Evolutionary conservation across 352 stramenopile species (phyloP).

Genomic region (Globisporangium cederbergense): DNA sequence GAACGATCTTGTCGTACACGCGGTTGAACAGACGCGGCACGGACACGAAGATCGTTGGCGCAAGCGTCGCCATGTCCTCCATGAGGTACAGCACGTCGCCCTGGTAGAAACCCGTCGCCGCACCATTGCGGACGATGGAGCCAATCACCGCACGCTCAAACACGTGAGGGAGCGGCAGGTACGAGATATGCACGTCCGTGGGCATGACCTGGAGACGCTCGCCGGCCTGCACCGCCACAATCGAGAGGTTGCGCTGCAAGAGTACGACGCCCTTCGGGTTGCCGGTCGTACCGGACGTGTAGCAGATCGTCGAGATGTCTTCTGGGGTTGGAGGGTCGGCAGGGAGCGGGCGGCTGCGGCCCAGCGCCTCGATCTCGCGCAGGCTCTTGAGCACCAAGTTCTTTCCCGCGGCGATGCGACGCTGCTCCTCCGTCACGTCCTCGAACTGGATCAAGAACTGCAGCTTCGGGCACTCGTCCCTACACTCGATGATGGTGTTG

Average conservation of each 20-base stretch:
- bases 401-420: conserved; percentile 18
- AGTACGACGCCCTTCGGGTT: conserved; percentile 96
- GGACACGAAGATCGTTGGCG: conserved; percentile 91
- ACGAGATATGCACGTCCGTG: conserved; percentile 92
- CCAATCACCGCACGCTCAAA: conserved; percentile 93
- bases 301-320: conserved; percentile 94
- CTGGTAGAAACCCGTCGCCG: conserved; percentile 71
- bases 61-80: conserved; percentile 92
- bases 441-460: conserved; percentile 62
- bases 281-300: conserved; percentile 95
- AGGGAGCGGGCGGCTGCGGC: conserved; percentile 33
- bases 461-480: conserved; percentile 40
- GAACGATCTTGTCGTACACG: conserved; percentile 95
- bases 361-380: conserved; percentile 34
- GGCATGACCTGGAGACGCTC: conserved; percentile 30
- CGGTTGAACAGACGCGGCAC: conserved; percentile 96
- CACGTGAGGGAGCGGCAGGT: conserved; percentile 96
- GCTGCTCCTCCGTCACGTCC: conserved; percentile 34
- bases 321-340: conserved; percentile 46
- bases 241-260: conserved; percentile 79
- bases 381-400: conserved; percentile 43
- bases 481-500: conserved; percentile 53
- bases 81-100: conserved; percentile 91
- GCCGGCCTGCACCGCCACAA: conserved; percentile 17
- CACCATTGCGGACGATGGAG: conserved; percentile 80